Evolutionary conservation across 139 green algal species (phyloP).

Genomic region (Chlamydomonas applanata): DNA sequence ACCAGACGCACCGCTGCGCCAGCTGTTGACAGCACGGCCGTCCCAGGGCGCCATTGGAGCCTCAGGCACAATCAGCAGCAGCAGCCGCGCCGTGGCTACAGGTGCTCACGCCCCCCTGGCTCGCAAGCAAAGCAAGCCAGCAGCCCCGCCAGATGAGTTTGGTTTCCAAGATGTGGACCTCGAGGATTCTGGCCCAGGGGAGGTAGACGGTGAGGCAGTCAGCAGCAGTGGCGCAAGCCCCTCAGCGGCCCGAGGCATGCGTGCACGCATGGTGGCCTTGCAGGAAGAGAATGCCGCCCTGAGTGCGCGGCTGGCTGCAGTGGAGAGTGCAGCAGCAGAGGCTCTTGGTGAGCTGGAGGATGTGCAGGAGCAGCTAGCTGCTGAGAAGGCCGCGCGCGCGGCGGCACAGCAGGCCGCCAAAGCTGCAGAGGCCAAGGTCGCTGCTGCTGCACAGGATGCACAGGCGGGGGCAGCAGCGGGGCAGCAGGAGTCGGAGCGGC

Average conservation of each 20-base stretch:
- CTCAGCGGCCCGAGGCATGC: not conserved
- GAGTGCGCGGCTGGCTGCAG: not conserved
- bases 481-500: conserved; percentile 20
- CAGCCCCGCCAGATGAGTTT: no score
- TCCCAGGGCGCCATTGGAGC: no score
- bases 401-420: conserved; percentile 7
- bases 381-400: conserved; percentile 3
- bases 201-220: no score
- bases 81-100: no score
- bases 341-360: conserved; percentile 33
- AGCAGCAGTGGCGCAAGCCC: no score
- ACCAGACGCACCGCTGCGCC: no score
- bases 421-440: not conserved
- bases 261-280: not conserved
- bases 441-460: not conserved
- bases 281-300: not conserved
- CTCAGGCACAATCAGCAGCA: no score
- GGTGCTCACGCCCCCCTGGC: no score
- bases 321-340: conserved; percentile 4
- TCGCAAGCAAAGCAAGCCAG: not conserved
- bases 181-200: no score
- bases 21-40: no score
- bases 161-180: no score
- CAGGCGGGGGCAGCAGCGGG: not conserved
- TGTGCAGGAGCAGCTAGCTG: conserved; percentile 12